Base-by-base conservation (phyloP, 108 stramenopile genomes). In the Poteriospumella lacustris region DNA sequence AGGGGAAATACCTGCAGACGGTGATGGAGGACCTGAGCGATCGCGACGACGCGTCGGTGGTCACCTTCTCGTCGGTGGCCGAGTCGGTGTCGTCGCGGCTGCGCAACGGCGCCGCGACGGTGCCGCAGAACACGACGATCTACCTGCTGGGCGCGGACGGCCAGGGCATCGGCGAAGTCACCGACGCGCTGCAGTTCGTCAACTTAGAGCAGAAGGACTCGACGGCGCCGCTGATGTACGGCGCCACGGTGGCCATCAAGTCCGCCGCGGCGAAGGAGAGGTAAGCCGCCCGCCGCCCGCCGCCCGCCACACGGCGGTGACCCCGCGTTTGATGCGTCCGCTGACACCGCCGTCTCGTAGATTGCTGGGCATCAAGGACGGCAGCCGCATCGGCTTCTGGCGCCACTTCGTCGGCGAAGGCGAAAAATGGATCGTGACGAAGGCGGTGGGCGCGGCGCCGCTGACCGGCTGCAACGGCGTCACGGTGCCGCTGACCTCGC, bases 111-210 rank as follows among this genome's bases (percentile, higher is more conserved):
- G 47, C 15, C 9, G 9, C 47, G 9, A 15, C 47, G 9, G 9
- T 52, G 19, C 64, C 12, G 40, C 12, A 67, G 12, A 40, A 38
- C 64, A 67, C 12, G 9, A 67, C 64, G 19, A 19, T 67, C 36
- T 67, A 67, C 31, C 64, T 67, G 64, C 70, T 73, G 24, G 70
- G 70, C 5, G 70, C 24, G 12, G 33, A 73, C 9, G 70, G 70
- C 31, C 33, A 34, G 31, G 70, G 70, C 41, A 24, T 73, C 3
- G 70, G 70, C 15, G 70, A 73, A 3, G 70, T 28, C 3, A 5
- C 31, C 24, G 70, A 73, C 36, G 15, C 40, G 5, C 24, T 73
- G n/a, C 26, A 12, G 28, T 56, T 73, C 31, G 24, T 73, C 31
- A 73, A 56, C 31, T 9, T 56, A 3, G 70, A 73, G 12, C 38